Percentiles rank a stretch among this genome's conserved stretches.
phyloP scores from a whole-genome alignment of 108 stramenopile genomes.

The Skeletonema marinoi region DNA sequence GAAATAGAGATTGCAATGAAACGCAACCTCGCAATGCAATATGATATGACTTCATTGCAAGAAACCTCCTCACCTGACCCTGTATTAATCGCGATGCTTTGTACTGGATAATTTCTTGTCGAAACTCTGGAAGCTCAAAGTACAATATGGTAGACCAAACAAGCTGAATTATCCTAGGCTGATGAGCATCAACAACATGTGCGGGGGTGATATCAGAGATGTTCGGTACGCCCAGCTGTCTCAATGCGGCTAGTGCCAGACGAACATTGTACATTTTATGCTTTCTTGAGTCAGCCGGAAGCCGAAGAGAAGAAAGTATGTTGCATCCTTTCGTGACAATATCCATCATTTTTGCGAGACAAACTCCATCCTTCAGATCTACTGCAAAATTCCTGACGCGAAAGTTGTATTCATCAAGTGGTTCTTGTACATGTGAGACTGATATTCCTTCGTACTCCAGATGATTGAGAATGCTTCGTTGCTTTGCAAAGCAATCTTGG shows the following conservation, averaged over 20 bases:
- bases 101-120: constrained; percentile 13
- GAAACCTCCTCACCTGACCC: constrained; percentile 12
- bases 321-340: constrained; percentile 54
- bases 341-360: constrained; percentile 84
- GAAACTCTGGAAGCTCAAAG: constrained; percentile 52
- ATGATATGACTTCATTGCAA: constrained; percentile 28
- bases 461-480: constrained; percentile 91
- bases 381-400: constrained; percentile 75
- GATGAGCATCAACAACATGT: constrained; percentile 87
- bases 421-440: constrained; percentile 79
- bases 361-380: constrained; percentile 95
- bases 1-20: constrained; percentile 22
- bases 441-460: constrained; percentile 74
- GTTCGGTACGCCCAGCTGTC: constrained; percentile 53
- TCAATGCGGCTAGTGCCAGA: constrained; percentile 58
- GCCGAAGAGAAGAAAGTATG: constrained; percentile 62
- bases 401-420: constrained; percentile 92
- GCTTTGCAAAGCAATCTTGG: constrained; percentile 74
- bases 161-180: constrained; percentile 80
- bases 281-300: constrained; percentile 89
- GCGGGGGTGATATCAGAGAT: constrained; percentile 67
- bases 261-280: constrained; percentile 94
- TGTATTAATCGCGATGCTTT: constrained; percentile 21
- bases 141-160: constrained; percentile 75
- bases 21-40: constrained; percentile 15